Evolutionary conservation across 2,329 filamentous ascomycete species (phyloP).

Genomic region (Rhexocercosporidium sp.): DNA sequence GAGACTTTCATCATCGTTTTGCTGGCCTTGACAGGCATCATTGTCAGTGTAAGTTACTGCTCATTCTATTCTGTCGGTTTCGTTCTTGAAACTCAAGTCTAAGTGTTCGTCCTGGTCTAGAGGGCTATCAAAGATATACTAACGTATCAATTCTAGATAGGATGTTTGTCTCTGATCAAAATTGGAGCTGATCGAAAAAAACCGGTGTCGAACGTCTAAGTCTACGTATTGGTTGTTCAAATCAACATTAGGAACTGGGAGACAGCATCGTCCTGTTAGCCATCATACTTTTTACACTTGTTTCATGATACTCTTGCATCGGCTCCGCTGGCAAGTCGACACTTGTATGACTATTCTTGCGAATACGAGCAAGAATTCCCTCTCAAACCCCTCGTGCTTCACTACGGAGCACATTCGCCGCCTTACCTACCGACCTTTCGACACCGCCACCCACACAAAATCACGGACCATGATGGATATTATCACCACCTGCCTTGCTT

Average conservation of each 20-base stretch:
- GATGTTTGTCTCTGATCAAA: background rate
- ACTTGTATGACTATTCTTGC: background rate
- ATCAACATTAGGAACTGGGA: too few species aligned
- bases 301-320: background rate
- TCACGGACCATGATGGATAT: background rate
- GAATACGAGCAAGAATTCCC: background rate
- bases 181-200: background rate
- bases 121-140: background rate
- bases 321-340: background rate
- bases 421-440: background rate
- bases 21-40: background rate
- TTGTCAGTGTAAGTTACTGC: conserved; percentile 12
- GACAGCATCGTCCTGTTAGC: background rate
- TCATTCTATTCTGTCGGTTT: too few species aligned
- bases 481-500: too few species aligned
- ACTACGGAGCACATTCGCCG: background rate
- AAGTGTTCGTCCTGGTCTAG: background rate
- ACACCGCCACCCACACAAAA: background rate
- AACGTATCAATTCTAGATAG: background rate
- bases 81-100: background rate
- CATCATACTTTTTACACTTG: background rate
- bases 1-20: conserved; percentile 12
- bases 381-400: background rate
- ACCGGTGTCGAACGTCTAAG: background rate
- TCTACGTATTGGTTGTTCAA: background rate